Evolutionary conservation across 2,329 filamentous ascomycete genomes (phyloP).

Genomic region (Penicillium oxalicum): DNA sequence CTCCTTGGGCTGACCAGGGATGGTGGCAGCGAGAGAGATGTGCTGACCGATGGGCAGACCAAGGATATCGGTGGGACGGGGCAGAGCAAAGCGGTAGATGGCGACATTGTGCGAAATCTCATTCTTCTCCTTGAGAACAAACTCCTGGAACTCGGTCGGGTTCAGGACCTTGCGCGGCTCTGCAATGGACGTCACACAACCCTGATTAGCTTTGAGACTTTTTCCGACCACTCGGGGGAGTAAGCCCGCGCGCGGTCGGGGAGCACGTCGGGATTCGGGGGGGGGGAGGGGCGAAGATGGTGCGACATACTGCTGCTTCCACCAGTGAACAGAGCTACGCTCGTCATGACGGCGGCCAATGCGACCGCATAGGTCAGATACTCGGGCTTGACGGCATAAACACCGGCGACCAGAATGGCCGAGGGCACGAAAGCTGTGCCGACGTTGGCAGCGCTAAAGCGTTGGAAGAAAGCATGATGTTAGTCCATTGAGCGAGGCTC

Average conservation of each 20-base stretch:
- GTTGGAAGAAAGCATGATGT: constrained; percentile 1
- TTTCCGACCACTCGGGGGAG: not conserved
- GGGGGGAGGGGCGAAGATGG: not conserved
- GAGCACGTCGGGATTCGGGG: not conserved
- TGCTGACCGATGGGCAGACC: constrained; percentile 98
- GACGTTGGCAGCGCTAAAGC: constrained; percentile 48
- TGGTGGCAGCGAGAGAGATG: constrained; percentile 84
- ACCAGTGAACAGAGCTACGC: constrained; percentile 64
- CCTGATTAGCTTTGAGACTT: not conserved
- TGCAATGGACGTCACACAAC: constrained; percentile 31
- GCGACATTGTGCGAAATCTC: constrained; percentile 96
- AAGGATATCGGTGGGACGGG: constrained; percentile 70
- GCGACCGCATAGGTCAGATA: constrained; percentile 66
- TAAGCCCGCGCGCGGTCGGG: not conserved
- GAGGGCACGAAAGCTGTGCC: constrained; percentile 80
- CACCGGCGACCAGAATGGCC: constrained; percentile 69
- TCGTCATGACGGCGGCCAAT: constrained; percentile 60
- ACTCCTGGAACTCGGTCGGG: constrained; percentile 82
- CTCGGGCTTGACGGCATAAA: constrained; percentile 70
- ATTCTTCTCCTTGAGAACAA: constrained; percentile 90
- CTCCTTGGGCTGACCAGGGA: constrained; percentile 72
- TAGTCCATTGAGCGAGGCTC: no score
- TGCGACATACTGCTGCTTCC: constrained; percentile 50
- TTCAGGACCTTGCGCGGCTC: constrained; percentile 78
- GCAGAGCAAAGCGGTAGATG: constrained; percentile 93